Evolutionary conservation across 208 protist genomes (phyloP), one percentile per base, ranked within the genome.

Genomic region (Leishmania arabica): DNA sequence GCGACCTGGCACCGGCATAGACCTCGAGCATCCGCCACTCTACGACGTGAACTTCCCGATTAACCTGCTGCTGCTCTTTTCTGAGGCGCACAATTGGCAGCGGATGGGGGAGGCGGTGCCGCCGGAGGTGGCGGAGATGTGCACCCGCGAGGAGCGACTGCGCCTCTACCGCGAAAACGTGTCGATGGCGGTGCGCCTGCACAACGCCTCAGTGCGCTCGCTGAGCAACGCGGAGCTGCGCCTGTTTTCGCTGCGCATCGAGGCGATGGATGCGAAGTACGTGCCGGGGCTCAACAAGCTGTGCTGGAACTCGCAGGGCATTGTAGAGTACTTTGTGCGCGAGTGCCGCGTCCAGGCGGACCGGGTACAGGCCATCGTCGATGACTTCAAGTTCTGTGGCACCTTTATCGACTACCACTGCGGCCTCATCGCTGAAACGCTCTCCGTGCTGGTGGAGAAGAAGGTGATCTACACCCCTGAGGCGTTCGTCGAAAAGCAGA

Each of bases 131-230:
- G 58, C 84, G 45, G 98, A 99, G 72, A 96, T 99, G 70, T 92
- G 93, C 66, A 83, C 84, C 42, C 92, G 97, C 62, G 92, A 97
- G 80, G 98, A 99, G 74, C 85, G 96, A 7, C 91, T 99, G 77
- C 94, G 98, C 34, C 81, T 99, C n/a, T 98, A 99, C 72, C 95
- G 98, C 58, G 98, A 99, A 88, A 98, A 98, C 86, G 97, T 99
- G n/a, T 86, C 95, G 13, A 77, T 99, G 27, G 97, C 98, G 40
- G 97, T 99, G 13, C 95, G 98, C 37, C 96, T 98, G 74, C 99
- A 99, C 92, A 99, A 99, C 90, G 80, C 89, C 51, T 98, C 99
- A n/a, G 83, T 99, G 37, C 60, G 89, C 47, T 94, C 92, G 27
- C 90, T 99, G 47, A 93, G 89, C 69, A 83, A 83, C 60, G 92